Conservation (phyloP, 2,329 filamentous ascomycete genomes). For the Lithohypha guttulata region DNA sequence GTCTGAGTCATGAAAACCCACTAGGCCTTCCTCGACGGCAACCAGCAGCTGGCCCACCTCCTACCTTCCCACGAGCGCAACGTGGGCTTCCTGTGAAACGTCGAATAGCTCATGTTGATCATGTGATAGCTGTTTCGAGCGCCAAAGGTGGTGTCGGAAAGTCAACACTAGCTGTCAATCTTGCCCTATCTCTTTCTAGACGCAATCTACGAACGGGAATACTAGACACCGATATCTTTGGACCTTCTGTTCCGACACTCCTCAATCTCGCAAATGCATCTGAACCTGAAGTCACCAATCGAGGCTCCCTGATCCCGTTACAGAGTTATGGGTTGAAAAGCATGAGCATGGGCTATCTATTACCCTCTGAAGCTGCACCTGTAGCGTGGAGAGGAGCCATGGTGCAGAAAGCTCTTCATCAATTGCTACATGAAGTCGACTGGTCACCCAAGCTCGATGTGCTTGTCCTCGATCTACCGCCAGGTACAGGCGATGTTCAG, state of each 20-base stretch:
- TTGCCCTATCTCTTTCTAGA: slow-evolving; percentile 76
- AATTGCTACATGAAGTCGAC: slow-evolving; percentile 87
- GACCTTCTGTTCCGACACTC: slow-evolving; percentile 84
- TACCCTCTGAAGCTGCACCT: slow-evolving; percentile 57
- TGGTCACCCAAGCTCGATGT: slow-evolving; percentile 64
- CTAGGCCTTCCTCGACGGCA: slow-evolving; percentile 66
- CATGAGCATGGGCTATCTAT: slow-evolving; percentile 97
- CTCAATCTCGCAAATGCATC: slow-evolving; percentile 54
- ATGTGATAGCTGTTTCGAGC: slow-evolving; percentile 92
- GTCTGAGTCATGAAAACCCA: slow-evolving; percentile 66
- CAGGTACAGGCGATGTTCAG: slow-evolving; percentile 91
- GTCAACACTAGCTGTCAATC: slow-evolving; percentile 79
- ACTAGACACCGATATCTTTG: slow-evolving; percentile 92
- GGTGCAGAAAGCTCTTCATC: slow-evolving; percentile 95
- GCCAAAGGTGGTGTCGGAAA: slow-evolving; percentile 98
- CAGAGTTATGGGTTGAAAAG: slow-evolving; percentile 93
- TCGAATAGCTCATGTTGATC: slow-evolving; percentile 71
- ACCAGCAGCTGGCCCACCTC: slow-evolving; percentile 35
- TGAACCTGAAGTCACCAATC: slow-evolving; percentile 16
- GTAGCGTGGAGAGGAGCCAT: slow-evolving; percentile 94
- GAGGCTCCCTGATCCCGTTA: slow-evolving; percentile 69
- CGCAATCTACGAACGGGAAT: slow-evolving; percentile 75
- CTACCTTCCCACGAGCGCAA: slow-evolving; percentile 61
- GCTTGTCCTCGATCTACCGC: slow-evolving; percentile 80
- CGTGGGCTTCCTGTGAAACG: slow-evolving; percentile 71